These are phyloP conservation scores for Monilinia vaccinii-corymbosi DNA, from an alignment of 2,329 filamentous ascomycete species.

Conservation along the genomic window DNA sequence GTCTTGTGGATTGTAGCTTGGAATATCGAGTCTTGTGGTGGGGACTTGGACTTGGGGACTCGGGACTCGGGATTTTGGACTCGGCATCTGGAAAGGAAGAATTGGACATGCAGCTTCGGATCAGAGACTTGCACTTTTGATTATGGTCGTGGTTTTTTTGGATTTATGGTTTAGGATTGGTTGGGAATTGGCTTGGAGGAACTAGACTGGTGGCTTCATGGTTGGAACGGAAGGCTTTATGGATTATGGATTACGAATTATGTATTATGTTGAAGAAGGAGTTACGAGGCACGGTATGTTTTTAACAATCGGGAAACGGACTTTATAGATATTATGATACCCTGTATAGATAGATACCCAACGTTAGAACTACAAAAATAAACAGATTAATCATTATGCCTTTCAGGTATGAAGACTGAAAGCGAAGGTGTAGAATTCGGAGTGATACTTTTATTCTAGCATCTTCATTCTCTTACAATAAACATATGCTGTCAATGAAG, in stretches of 20 bases:
- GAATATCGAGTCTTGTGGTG: not conserved
- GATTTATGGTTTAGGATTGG: not conserved
- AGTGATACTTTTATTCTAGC: not conserved
- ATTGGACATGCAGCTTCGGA: not conserved
- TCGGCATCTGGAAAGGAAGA: not conserved
- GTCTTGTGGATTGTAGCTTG: not conserved
- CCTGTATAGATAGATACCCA: constrained; percentile 1
- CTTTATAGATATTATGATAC: not conserved
- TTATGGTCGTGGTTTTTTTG: not conserved
- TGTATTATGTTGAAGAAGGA: not conserved
- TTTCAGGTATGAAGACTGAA: not conserved
- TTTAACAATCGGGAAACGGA: not conserved
- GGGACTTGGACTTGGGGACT: not conserved
- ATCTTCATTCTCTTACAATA: too few relatives aligned
- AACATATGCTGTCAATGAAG: too few relatives aligned
- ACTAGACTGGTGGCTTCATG: not conserved
- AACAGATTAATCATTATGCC: not conserved
- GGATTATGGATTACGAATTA: not conserved
- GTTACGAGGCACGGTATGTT: not conserved
- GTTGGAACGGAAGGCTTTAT: not conserved
- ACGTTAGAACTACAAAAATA: not conserved
- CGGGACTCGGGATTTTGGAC: not conserved
- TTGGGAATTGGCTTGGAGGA: not conserved
- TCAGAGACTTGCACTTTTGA: not conserved
- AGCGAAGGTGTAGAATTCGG: not conserved